Evolutionary conservation across 164 flowering plant species (phyloP).

Genomic region (Sextonia rubra): DNA sequence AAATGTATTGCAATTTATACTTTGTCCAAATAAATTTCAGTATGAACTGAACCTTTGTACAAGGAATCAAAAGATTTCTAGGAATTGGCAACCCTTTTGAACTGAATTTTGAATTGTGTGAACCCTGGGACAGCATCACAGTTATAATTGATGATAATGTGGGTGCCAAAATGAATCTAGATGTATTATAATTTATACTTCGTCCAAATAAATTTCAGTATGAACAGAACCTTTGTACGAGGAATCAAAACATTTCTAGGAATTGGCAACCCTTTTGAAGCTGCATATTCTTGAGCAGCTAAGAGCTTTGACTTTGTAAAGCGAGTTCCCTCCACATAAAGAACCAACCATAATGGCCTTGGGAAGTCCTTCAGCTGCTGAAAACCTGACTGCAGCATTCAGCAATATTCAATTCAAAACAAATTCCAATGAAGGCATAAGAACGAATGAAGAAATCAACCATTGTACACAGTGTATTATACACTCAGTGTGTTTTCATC

Average conservation of each 20-base stretch:
- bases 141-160: too few relatives aligned
- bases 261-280: slow-evolving; percentile 63
- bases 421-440: neutral
- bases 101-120: too few relatives aligned
- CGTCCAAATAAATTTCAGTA: too few relatives aligned
- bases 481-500: slow-evolving; percentile 92
- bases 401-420: neutral
- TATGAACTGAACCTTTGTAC: too few relatives aligned
- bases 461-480: neutral
- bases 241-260: slow-evolving; percentile 97
- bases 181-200: too few relatives aligned
- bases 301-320: slow-evolving; percentile 84
- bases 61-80: too few relatives aligned
- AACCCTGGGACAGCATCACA: too few relatives aligned
- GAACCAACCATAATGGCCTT: slow-evolving; percentile 91
- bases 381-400: slow-evolving; percentile 62
- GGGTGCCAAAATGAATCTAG: too few relatives aligned
- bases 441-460: neutral
- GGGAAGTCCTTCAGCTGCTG: slow-evolving; percentile 74
- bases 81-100: too few relatives aligned
- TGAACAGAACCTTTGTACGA: slow-evolving; percentile 72
- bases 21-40: too few relatives aligned
- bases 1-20: too few relatives aligned
- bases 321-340: slow-evolving; percentile 98
- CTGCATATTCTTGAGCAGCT: slow-evolving; percentile 97